phyloP scores from a whole-genome alignment of 2,329 filamentous ascomycete species.

The Penicillium hesseltinei region DNA sequence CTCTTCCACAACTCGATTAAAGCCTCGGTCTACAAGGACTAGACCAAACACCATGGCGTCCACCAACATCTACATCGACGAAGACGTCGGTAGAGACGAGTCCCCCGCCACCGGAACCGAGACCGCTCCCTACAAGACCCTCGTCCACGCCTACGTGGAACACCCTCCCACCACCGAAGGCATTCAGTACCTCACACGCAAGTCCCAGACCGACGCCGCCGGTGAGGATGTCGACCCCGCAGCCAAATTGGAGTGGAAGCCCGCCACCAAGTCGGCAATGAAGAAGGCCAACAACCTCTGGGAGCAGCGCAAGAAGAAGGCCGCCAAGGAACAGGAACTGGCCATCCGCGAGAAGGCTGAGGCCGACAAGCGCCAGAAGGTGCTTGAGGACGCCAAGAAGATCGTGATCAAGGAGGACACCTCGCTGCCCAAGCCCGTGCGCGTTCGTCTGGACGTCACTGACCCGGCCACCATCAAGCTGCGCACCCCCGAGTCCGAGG shows the following conservation, averaged over 20 bases:
- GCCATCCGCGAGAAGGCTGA: slow-evolving; percentile 71
- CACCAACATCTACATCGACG: slow-evolving; percentile 69
- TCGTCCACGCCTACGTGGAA: slow-evolving; percentile 74
- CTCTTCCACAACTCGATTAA: neutral
- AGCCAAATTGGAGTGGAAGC: slow-evolving; percentile 71
- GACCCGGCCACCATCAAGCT: slow-evolving; percentile 59
- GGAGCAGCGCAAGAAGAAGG: slow-evolving; percentile 79
- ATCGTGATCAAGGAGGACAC: slow-evolving; percentile 67
- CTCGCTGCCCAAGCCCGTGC: slow-evolving; percentile 69
- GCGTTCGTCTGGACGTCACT: slow-evolving; percentile 73
- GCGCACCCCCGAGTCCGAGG: slow-evolving; percentile 56
- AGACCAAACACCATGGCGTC: slow-evolving; percentile 33
- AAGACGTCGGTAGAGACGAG: slow-evolving; percentile 73
- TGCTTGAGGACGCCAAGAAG: slow-evolving; percentile 81
- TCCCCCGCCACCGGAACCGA: slow-evolving; percentile 65
- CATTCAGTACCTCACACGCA: slow-evolving; percentile 66
- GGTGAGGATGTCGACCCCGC: slow-evolving; percentile 63
- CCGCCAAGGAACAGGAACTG: slow-evolving; percentile 71
- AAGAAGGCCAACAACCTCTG: slow-evolving; percentile 79
- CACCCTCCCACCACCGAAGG: slow-evolving; percentile 58
- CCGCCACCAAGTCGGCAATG: slow-evolving; percentile 75
- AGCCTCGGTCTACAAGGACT: neutral
- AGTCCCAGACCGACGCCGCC: slow-evolving; percentile 62
- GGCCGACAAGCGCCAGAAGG: slow-evolving; percentile 65
- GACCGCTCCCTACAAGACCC: slow-evolving; percentile 74